Conservation (phyloP, 2,329 filamentous ascomycete genomes). For the Sarocladiaceae sp. region DNA sequence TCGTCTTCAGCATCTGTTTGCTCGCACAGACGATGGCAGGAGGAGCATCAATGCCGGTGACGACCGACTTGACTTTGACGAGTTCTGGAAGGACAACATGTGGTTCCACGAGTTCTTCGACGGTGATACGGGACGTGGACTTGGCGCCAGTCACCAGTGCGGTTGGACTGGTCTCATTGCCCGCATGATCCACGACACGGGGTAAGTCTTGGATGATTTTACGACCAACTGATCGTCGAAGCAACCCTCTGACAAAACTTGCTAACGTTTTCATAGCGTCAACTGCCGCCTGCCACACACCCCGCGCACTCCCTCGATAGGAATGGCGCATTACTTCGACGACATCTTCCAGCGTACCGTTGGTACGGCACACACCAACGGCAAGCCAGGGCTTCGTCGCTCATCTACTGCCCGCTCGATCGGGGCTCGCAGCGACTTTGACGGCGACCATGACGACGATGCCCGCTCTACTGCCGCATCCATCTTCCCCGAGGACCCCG, state of each 20-base stretch:
- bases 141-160: conserved; percentile 90
- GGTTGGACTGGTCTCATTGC: conserved; percentile 95
- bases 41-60: conserved; percentile 83
- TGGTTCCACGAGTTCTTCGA: conserved; percentile 99
- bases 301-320: conserved; percentile 75
- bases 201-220: conserved; percentile 65
- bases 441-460: conserved; percentile 38
- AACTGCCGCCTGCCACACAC: conserved; percentile 90
- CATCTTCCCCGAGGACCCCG: conserved; percentile 30
- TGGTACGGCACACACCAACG: conserved; percentile 27
- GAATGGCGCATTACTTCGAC: conserved; percentile 91
- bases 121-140: conserved; percentile 79
- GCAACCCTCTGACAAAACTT: background rate
- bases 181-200: conserved; percentile 95
- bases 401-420: conserved; percentile 81
- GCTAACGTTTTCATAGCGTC: conserved; percentile 52
- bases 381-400: conserved; percentile 57
- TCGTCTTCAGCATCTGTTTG: conserved; percentile 85
- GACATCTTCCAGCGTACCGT: conserved; percentile 61
- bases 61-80: conserved; percentile 82
- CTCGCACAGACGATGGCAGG: conserved; percentile 74
- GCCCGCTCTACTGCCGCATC: conserved; percentile 25
- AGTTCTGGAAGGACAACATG: conserved; percentile 75
- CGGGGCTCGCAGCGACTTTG: conserved; percentile 75
- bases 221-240: background rate